A percentile compares a stretch with the other conserved stretches of the same genome.
Evolutionary conservation across 306 rosid species (phyloP).

Genomic region (Castanea mollissima): DNA sequence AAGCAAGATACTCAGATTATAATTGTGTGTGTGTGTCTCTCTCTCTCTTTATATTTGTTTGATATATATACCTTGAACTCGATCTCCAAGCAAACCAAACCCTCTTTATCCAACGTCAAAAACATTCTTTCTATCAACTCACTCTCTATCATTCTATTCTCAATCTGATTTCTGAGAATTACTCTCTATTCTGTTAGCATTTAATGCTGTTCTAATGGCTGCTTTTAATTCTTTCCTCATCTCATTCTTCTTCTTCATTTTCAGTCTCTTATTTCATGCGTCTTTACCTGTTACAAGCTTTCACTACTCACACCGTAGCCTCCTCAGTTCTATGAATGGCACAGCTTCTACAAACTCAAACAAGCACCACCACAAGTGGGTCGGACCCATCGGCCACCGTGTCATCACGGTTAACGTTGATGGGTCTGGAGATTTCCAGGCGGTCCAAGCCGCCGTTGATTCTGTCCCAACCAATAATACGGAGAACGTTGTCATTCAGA

Average conservation of each 20-base stretch:
- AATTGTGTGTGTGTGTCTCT: background rate
- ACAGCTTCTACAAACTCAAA: conserved; percentile 17
- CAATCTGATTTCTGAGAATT: background rate
- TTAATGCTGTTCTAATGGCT: conserved; percentile 40
- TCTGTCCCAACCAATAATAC: conserved; percentile 58
- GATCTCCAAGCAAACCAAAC: background rate
- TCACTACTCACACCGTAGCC: background rate
- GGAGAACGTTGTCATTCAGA: conserved; percentile 54
- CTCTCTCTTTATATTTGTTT: conserved; percentile 1
- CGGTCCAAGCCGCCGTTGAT: conserved; percentile 78
- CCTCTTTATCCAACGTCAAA: background rate
- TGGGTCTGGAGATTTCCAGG: conserved; percentile 56
- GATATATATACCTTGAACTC: background rate
- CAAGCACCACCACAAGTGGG: conserved; percentile 42
- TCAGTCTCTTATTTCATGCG: conserved; percentile 26
- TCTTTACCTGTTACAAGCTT: conserved; percentile 1
- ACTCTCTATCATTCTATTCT: conserved; percentile 5
- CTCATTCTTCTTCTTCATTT: background rate
- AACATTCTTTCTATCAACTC: background rate
- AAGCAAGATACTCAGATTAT: conserved; percentile 9
- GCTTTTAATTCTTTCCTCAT: background rate
- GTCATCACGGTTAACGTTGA: conserved; percentile 51
- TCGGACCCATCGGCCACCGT: conserved; percentile 65
- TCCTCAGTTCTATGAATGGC: background rate
- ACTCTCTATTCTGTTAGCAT: background rate